Conservation (phyloP, 2,329 filamentous ascomycete species). For the Elsinoe australis region DNA sequence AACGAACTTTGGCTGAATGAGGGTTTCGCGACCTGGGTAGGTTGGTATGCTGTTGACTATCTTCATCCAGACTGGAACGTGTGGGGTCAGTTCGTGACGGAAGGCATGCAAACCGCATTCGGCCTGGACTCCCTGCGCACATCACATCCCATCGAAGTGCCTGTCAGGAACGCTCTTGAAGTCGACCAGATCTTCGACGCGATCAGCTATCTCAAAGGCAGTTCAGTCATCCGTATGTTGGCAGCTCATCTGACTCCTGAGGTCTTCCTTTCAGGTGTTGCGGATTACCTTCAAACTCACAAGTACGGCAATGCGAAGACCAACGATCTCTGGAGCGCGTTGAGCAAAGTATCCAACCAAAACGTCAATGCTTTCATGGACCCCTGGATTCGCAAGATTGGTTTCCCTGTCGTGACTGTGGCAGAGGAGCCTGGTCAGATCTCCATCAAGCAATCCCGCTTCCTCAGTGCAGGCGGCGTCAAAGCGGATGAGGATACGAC, state of each 20-base stretch:
- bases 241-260: conserved; percentile 81
- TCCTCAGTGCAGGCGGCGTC: conserved; percentile 84
- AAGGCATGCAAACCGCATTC: conserved; percentile 88
- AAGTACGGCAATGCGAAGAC: conserved; percentile 87
- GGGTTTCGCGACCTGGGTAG: conserved; percentile 96
- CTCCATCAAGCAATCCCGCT: conserved; percentile 74
- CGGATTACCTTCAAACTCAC: conserved; percentile 80
- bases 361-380: conserved; percentile 85
- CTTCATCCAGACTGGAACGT: conserved; percentile 97
- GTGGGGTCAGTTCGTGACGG: conserved; percentile 95
- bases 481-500: conserved; percentile 86
- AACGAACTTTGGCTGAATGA: conserved; percentile 74
- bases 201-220: conserved; percentile 95
- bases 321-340: conserved; percentile 79
- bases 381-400: conserved; percentile 91
- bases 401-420: conserved; percentile 83
- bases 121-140: conserved; percentile 81
- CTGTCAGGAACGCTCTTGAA: conserved; percentile 85
- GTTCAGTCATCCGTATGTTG: conserved; percentile 93
- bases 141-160: conserved; percentile 93
- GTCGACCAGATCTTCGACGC: conserved; percentile 97
- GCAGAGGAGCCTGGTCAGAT: conserved; percentile 78
- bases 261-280: conserved; percentile 82
- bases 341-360: conserved; percentile 78
- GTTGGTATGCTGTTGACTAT: conserved; percentile 85